Percentiles rank a stretch among this genome's conserved stretches.
Conservation (phyloP, 192 early-diverging fungal species). For the Coemansia sp. region DNA sequence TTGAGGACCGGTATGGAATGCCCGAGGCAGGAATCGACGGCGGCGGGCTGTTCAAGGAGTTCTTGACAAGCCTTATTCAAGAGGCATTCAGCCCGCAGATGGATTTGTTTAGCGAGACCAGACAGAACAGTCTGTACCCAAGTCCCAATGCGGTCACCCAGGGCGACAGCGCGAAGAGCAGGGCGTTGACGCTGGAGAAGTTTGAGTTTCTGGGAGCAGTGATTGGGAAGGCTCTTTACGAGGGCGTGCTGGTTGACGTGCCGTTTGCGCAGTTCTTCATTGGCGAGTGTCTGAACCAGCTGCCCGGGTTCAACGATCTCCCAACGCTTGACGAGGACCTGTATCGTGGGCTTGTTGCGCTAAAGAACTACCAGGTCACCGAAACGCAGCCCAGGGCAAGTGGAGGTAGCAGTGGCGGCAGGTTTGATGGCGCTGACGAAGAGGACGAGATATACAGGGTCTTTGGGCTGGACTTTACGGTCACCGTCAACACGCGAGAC, state of each 20-base stretch:
- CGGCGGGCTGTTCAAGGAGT: conserved; percentile 98
- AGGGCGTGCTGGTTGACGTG: conserved; percentile 81
- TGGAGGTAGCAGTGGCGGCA: not conserved
- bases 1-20: conserved; percentile 83
- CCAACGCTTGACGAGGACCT: conserved; percentile 77
- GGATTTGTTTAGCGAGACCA: conserved; percentile 68
- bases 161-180: conserved; percentile 17
- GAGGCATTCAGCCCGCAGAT: conserved; percentile 77
- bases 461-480: conserved; percentile 67
- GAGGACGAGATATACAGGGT: conserved; percentile 63
- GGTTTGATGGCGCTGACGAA: conserved; percentile 51
- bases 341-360: conserved; percentile 68
- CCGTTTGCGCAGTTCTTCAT: conserved; percentile 85
- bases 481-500: conserved; percentile 57
- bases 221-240: conserved; percentile 84
- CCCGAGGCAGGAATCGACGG: conserved; percentile 94
- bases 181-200: conserved; percentile 55
- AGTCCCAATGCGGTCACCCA: conserved; percentile 58
- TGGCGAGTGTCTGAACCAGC: conserved; percentile 67
- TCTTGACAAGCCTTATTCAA: conserved; percentile 73
- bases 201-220: conserved; percentile 79
- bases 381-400: not conserved
- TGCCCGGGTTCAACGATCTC: conserved; percentile 78
- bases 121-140: conserved; percentile 73
- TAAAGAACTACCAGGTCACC: conserved; percentile 67